These are phyloP conservation scores for Allomyces arbusculus DNA, from an alignment of 192 early-diverging fungal species.

Conservation along the genomic window DNA sequence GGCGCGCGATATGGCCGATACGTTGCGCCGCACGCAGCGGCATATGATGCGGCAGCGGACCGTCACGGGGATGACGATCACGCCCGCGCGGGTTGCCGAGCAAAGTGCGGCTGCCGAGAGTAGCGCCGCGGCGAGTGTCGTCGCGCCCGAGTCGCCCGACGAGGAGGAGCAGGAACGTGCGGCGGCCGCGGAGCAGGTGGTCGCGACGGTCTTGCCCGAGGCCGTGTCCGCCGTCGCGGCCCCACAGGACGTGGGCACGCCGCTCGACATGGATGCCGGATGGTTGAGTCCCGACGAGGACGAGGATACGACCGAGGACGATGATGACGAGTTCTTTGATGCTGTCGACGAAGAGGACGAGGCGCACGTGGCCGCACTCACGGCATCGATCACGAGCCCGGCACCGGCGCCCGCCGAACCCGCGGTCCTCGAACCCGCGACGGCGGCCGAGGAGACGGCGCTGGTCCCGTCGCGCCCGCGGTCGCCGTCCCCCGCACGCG, in stretches of 20 bases:
- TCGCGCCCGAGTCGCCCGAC: neutral
- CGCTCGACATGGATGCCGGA: neutral
- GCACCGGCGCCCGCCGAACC: neutral
- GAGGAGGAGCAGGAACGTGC: neutral
- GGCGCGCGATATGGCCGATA: neutral
- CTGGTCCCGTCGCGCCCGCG: neutral
- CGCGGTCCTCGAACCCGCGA: neutral
- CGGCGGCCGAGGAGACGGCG: neutral
- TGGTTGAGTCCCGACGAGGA: neutral
- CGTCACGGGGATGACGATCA: neutral
- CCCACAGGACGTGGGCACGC: neutral
- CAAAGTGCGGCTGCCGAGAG: too few relatives aligned
- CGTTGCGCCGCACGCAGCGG: neutral
- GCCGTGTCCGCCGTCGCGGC: neutral
- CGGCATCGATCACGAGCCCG: neutral
- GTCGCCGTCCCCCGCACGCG: neutral
- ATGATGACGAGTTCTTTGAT: conserved; percentile 21
- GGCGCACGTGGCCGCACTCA: neutral
- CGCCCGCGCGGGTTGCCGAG: neutral
- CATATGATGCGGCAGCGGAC: neutral
- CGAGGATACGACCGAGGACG: conserved; percentile 7
- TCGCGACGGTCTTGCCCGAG: neutral
- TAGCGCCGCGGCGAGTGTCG: too few relatives aligned
- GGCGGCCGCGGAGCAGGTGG: neutral
- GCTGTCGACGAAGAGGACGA: conserved; percentile 6